These are phyloP conservation scores for Mortierella sp. DNA, from an alignment of 371 early-diverging fungal genomes.

Conservation along the genomic window DNA sequence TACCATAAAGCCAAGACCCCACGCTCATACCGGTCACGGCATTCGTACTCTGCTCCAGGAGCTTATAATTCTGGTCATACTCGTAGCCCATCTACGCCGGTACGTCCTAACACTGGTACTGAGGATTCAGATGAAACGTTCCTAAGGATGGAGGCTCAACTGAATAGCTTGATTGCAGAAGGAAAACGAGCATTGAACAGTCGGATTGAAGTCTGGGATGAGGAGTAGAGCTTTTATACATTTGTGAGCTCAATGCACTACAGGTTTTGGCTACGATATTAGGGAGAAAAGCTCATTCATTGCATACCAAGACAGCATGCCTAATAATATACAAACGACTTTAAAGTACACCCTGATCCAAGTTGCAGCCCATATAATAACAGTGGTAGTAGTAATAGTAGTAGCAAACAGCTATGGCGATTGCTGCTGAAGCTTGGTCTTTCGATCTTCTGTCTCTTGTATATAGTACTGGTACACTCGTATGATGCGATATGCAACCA, in stretches of 20 bases:
- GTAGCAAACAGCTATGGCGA: background rate
- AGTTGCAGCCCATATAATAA: no score
- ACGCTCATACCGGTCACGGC: constrained; percentile 22
- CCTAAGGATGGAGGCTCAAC: constrained; percentile 55
- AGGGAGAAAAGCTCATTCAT: background rate
- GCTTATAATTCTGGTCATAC: constrained; percentile 10
- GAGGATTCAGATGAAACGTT: constrained; percentile 51
- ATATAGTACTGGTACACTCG: constrained; percentile 32
- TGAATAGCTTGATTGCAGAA: constrained; percentile 50
- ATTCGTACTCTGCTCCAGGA: constrained; percentile 24
- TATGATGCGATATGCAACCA: constrained; percentile 42
- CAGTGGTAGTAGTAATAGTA: background rate
- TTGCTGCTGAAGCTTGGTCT: background rate
- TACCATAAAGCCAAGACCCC: constrained; percentile 34
- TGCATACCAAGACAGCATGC: background rate
- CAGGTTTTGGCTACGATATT: background rate
- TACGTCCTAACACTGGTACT: constrained; percentile 37
- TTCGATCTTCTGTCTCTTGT: constrained; percentile 13
- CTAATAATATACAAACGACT: background rate
- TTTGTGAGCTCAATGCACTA: background rate
- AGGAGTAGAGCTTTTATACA: constrained; percentile 9
- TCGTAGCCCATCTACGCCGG: constrained; percentile 34
- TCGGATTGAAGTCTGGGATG: constrained; percentile 39
- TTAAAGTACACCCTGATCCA: background rate
- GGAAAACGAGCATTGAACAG: constrained; percentile 50